Percentiles rank a stretch among this genome's conserved stretches.
Evolutionary conservation across 805 yeast genomes (phyloP).

Genomic region (Millerozyma acaciae): DNA sequence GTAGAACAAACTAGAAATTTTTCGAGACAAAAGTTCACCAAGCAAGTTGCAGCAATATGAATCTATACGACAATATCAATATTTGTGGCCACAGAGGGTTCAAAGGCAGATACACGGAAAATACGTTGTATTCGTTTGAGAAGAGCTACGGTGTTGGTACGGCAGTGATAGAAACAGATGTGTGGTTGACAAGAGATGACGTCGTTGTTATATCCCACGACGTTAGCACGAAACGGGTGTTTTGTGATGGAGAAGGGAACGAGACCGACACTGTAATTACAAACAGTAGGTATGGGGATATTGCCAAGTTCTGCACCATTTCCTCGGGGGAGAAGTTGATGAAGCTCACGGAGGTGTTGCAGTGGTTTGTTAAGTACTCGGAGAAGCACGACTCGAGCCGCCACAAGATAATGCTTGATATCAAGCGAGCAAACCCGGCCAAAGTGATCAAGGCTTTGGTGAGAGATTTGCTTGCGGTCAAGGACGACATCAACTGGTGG

Average conservation of each 20-base stretch:
- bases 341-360: slow-evolving; percentile 28
- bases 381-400: slow-evolving; percentile 12
- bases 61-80: no score
- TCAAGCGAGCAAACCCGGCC: slow-evolving; percentile 38
- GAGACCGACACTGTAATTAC: slow-evolving; percentile 33
- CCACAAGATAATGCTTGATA: slow-evolving; percentile 35
- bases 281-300: slow-evolving; percentile 25
- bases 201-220: slow-evolving; percentile 41
- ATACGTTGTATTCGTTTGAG: slow-evolving; percentile 34
- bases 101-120: slow-evolving; percentile 38
- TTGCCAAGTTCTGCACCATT: slow-evolving; percentile 27
- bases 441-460: slow-evolving; percentile 26
- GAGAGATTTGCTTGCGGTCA: slow-evolving; percentile 24
- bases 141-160: slow-evolving; percentile 38
- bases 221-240: slow-evolving; percentile 33
- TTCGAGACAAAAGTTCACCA: no score
- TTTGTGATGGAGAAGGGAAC: slow-evolving; percentile 30
- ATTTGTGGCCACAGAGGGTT: slow-evolving; percentile 42
- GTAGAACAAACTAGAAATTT: no score
- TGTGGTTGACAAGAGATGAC: slow-evolving; percentile 36
- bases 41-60: no score
- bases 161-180: slow-evolving; percentile 39
- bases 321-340: slow-evolving; percentile 31
- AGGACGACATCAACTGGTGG: slow-evolving; percentile 35
- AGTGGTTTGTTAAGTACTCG: slow-evolving; percentile 26